phyloP scores from a whole-genome alignment of 2,329 filamentous ascomycete species.

The Fusarium piperis region DNA sequence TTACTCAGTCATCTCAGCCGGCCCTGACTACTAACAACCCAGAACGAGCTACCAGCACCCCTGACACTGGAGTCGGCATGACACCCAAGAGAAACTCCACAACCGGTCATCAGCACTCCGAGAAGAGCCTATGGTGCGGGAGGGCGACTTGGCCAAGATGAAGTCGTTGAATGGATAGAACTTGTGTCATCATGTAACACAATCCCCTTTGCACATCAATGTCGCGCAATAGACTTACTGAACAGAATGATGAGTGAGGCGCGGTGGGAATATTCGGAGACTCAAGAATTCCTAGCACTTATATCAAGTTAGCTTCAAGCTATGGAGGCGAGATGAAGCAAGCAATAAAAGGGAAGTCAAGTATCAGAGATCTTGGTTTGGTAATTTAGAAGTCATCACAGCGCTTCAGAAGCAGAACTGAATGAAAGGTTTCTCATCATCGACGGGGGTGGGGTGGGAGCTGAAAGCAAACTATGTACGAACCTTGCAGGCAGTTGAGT shows the following conservation, averaged over 20 bases:
- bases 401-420: constrained; percentile 81
- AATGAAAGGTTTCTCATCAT: constrained; percentile 73
- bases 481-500: constrained; percentile 16
- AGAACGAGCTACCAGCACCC: constrained; percentile 65
- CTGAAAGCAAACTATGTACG: not conserved
- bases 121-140: constrained; percentile 69
- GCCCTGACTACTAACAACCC: constrained; percentile 54
- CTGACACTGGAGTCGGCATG: constrained; percentile 69
- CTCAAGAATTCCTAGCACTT: not conserved
- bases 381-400: constrained; percentile 73
- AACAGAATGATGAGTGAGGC: not conserved
- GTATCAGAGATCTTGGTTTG: constrained; percentile 70
- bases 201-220: not conserved
- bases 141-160: constrained; percentile 76
- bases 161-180: constrained; percentile 81
- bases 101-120: constrained; percentile 70
- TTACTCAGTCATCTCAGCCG: constrained; percentile 75
- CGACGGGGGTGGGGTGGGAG: constrained; percentile 39
- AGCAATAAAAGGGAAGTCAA: constrained; percentile 28
- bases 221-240: constrained; percentile 24
- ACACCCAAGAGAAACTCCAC: constrained; percentile 72
- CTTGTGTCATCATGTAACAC: constrained; percentile 57
- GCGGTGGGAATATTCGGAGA: too few relatives aligned
- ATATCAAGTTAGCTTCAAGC: constrained; percentile 18
- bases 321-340: not conserved